Conservation (phyloP, 2,329 filamentous ascomycete genomes). For the Colletotrichum sidae region DNA sequence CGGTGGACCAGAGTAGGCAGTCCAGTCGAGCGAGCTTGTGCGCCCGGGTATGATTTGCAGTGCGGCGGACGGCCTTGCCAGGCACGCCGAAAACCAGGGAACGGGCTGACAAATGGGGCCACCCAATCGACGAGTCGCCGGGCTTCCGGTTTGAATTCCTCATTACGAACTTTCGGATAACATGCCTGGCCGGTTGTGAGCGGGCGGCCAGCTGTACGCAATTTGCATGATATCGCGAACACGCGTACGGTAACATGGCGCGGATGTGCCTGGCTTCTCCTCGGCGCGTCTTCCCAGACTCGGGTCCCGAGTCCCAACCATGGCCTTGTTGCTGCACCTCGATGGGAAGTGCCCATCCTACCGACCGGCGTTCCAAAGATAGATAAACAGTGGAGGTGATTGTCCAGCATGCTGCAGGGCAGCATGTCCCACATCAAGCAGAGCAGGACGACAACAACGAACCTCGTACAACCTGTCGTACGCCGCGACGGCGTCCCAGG, state of each 20-base stretch:
- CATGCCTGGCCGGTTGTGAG: too few relatives aligned
- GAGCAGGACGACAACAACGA: slow-evolving; percentile 13
- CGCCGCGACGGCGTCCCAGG: neutral
- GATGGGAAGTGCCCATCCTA: slow-evolving; percentile 1
- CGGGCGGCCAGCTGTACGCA: too few relatives aligned
- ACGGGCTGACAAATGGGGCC: slow-evolving; percentile 6
- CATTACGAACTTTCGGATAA: too few relatives aligned
- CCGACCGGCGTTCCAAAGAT: slow-evolving; percentile 10
- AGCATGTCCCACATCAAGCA: slow-evolving; percentile 17
- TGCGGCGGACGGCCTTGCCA: slow-evolving; percentile 20
- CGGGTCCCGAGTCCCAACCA: neutral
- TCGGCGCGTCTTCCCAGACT: slow-evolving; percentile 5
- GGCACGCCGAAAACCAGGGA: slow-evolving; percentile 19
- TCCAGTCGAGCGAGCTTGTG: slow-evolving; percentile 7
- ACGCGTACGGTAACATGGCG: slow-evolving; percentile 10
- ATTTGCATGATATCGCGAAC: too few relatives aligned
- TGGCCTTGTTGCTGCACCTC: slow-evolving; percentile 7
- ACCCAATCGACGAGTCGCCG: slow-evolving; percentile 10
- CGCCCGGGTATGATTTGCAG: slow-evolving; percentile 23
- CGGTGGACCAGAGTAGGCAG: neutral
- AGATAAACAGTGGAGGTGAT: slow-evolving; percentile 9
- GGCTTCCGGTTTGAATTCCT: slow-evolving; percentile 9
- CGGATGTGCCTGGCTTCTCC: slow-evolving; percentile 7
- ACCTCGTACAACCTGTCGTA: slow-evolving; percentile 15
- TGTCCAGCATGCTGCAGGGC: slow-evolving; percentile 9